Percentiles rank a stretch among this genome's conserved stretches.
These are phyloP conservation scores for Scutellaria barbata DNA, from an alignment of 257 asterid species.

Conservation along the genomic window DNA sequence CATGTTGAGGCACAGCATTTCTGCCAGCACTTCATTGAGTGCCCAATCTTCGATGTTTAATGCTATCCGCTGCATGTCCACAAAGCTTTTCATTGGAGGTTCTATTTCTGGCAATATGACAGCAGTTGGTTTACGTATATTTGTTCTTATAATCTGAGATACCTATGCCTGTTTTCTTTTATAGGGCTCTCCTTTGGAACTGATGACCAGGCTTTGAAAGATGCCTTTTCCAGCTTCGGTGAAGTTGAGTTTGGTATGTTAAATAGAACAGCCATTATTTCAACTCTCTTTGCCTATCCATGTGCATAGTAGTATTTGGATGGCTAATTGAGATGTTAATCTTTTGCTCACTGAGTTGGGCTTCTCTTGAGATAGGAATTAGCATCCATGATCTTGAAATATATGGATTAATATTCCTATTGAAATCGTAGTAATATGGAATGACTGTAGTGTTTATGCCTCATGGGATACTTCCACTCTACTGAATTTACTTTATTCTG, in stretches of 20 bases:
- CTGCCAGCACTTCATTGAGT: slow-evolving; percentile 40
- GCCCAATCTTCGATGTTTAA: slow-evolving; percentile 59
- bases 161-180: neutral
- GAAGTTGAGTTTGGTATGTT: slow-evolving; percentile 54
- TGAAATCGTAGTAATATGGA: neutral
- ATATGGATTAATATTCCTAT: neutral
- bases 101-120: neutral
- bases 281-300: neutral
- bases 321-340: neutral
- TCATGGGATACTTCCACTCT: neutral
- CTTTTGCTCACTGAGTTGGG: neutral
- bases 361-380: slow-evolving; percentile 1
- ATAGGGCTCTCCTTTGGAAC: slow-evolving; percentile 78
- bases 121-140: neutral
- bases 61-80: slow-evolving; percentile 79
- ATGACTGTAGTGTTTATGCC: neutral
- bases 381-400: neutral
- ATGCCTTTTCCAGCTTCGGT: slow-evolving; percentile 76
- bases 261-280: neutral
- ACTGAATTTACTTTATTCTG: neutral
- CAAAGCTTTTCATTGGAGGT: slow-evolving; percentile 80
- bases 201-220: slow-evolving; percentile 58
- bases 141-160: neutral
- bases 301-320: neutral
- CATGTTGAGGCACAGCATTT: slow-evolving; percentile 58